phyloP scores from a whole-genome alignment of 805 yeast species.

The Wickerhamiella galacta region DNA sequence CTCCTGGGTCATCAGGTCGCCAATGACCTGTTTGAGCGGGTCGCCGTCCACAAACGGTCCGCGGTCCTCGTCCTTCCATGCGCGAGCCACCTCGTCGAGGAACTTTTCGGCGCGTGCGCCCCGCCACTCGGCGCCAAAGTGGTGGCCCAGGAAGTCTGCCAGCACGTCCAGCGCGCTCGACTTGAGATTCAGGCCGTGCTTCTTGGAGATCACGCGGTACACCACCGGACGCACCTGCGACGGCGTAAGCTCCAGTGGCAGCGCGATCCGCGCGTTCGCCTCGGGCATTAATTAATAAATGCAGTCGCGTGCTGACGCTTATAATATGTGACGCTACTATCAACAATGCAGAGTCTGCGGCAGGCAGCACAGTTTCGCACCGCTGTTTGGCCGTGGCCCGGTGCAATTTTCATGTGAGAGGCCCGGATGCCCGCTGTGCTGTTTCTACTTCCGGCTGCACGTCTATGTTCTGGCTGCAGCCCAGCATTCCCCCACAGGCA shows the following conservation, averaged over 20 bases:
- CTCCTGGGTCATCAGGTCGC: conserved; percentile 30
- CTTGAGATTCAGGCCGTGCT: conserved; percentile 79
- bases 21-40: conserved; percentile 45
- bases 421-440: no score
- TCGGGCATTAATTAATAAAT: no score
- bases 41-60: conserved; percentile 74
- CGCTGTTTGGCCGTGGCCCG: no score
- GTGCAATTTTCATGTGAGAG: no score
- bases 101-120: conserved; percentile 42
- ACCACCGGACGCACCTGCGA: conserved; percentile 82
- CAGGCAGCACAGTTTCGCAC: no score
- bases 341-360: no score
- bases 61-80: conserved; percentile 81
- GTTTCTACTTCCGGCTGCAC: no score
- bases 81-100: conserved; percentile 59
- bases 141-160: conserved; percentile 58
- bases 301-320: no score
- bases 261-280: no score
- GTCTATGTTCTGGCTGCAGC: no score
- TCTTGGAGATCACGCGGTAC: conserved; percentile 75
- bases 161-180: conserved; percentile 63
- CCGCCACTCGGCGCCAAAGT: conserved; percentile 80
- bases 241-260: conserved; percentile 67
- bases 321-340: no score
- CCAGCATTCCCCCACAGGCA: no score